phyloP scores from a whole-genome alignment of 352 stramenopile species.

The Pelagophyceae sp. region DNA sequence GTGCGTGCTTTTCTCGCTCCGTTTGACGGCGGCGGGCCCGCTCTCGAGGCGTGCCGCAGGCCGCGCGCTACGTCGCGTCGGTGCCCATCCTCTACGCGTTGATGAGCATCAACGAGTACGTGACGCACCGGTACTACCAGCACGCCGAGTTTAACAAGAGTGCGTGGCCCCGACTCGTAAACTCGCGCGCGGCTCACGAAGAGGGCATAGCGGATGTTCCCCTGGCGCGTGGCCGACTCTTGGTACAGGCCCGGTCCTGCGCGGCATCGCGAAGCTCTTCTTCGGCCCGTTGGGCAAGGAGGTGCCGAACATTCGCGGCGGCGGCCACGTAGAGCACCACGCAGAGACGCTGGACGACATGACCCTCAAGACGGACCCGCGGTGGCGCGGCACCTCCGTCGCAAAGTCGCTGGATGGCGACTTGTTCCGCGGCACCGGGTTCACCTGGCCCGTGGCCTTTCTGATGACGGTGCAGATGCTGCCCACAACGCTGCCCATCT shows the following conservation, averaged over 20 bases:
- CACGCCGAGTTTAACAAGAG: conserved; percentile 14
- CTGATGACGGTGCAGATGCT: conserved; percentile 19
- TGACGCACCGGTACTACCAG: conserved; percentile 17
- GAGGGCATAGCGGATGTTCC: too few relatives aligned
- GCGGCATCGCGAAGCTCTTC: background rate
- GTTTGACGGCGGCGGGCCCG: too few relatives aligned
- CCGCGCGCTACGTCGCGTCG: background rate
- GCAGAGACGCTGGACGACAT: conserved; percentile 20
- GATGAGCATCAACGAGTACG: conserved; percentile 17
- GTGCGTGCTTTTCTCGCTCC: too few relatives aligned
- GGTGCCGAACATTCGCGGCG: background rate
- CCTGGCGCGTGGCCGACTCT: too few relatives aligned
- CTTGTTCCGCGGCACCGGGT: conserved; percentile 2
- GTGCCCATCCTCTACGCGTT: conserved; percentile 4
- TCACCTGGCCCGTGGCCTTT: background rate
- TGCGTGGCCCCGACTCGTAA: background rate
- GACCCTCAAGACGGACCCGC: conserved; percentile 14
- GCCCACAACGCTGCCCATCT: background rate
- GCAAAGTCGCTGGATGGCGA: conserved; percentile 11
- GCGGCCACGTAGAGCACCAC: conserved; percentile 19
- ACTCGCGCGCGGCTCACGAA: too few relatives aligned
- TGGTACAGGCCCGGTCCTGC: background rate
- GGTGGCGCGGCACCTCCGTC: background rate
- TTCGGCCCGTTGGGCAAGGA: background rate
- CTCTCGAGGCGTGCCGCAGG: too few relatives aligned